Percentiles rank a stretch among this genome's conserved stretches.
Conservation (phyloP, 2,329 filamentous ascomycete genomes). For the Dactylellina haptotyla region DNA sequence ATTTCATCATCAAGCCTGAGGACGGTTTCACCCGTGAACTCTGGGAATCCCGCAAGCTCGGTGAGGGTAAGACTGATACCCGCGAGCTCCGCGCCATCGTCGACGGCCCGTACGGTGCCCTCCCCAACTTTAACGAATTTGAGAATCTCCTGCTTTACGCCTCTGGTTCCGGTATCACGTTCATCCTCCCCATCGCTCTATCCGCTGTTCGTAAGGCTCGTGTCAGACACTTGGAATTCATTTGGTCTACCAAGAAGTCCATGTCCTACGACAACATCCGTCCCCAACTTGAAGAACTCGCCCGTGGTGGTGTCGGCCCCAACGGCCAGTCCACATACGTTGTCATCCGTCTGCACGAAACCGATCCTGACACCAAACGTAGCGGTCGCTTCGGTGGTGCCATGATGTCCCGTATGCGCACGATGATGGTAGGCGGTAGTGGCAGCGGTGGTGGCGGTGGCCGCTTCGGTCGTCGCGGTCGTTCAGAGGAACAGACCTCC, state of each 20-base stretch:
- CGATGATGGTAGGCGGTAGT: constrained; percentile 27
- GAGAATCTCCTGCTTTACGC: constrained; percentile 52
- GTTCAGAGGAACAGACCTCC: constrained; percentile 4
- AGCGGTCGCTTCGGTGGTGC: constrained; percentile 31
- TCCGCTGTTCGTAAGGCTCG: constrained; percentile 49
- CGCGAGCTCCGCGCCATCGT: constrained; percentile 48
- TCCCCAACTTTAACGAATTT: constrained; percentile 52
- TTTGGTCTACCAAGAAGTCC: constrained; percentile 51
- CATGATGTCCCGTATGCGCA: constrained; percentile 39
- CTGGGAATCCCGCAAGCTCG: constrained; percentile 33
- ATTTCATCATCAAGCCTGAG: constrained; percentile 53
- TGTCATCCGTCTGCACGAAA: constrained; percentile 54
- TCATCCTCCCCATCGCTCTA: constrained; percentile 50
- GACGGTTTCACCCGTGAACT: constrained; percentile 52
- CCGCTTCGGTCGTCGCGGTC: constrained; percentile 26
- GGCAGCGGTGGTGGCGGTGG: constrained; percentile 5
- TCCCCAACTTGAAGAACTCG: constrained; percentile 52
- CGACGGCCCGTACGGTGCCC: constrained; percentile 50
- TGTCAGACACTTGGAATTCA: constrained; percentile 51
- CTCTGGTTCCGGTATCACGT: constrained; percentile 50
- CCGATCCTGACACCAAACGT: constrained; percentile 43
- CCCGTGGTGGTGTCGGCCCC: constrained; percentile 36
- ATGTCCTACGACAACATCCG: constrained; percentile 55
- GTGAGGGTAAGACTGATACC: constrained; percentile 30
- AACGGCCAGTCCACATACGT: constrained; percentile 51